These are phyloP conservation scores for Curvularia eragrostidis DNA, from an alignment of 2,329 filamentous ascomycete genomes.

Conservation along the genomic window DNA sequence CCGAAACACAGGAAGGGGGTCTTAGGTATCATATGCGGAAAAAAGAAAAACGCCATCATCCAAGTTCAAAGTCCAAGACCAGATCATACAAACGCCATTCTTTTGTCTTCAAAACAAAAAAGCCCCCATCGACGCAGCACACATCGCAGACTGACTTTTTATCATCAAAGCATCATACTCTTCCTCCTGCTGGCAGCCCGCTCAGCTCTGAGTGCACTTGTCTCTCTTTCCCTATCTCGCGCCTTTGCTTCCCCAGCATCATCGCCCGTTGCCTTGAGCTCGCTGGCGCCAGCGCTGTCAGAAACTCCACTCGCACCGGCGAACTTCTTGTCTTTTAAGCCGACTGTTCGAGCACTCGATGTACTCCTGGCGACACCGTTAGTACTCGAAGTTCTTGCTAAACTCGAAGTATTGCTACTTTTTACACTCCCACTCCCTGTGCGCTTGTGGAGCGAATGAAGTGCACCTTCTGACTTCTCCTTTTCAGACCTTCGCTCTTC, in stretches of 20 bases:
- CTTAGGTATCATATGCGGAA: slow-evolving; percentile 15
- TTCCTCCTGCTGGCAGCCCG: slow-evolving; percentile 50
- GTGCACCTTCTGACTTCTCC: slow-evolving; percentile 24
- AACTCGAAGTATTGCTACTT: slow-evolving; percentile 24
- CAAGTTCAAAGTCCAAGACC: neutral
- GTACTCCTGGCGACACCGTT: slow-evolving; percentile 17
- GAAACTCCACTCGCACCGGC: slow-evolving; percentile 6
- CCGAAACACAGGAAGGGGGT: neutral
- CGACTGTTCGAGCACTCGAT: slow-evolving; percentile 17
- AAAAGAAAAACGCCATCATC: slow-evolving; percentile 20
- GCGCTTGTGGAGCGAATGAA: slow-evolving; percentile 36
- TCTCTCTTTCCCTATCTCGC: slow-evolving; percentile 19
- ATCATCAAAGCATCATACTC: slow-evolving; percentile 52
- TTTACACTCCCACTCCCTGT: slow-evolving; percentile 35
- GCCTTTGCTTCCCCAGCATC: slow-evolving; percentile 13
- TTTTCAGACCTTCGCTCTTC: slow-evolving; percentile 23
- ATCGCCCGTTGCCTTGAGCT: slow-evolving; percentile 22
- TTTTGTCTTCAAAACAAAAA: slow-evolving; percentile 1
- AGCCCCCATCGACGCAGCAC: slow-evolving; percentile 1
- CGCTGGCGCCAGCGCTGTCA: slow-evolving; percentile 17
- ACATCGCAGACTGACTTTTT: slow-evolving; percentile 5
- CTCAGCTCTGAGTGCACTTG: slow-evolving; percentile 40
- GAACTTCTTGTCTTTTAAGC: slow-evolving; percentile 29
- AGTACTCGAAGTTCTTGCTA: slow-evolving; percentile 21
- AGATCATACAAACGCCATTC: slow-evolving; percentile 3